A percentile compares a stretch with the other conserved stretches of the same genome.
These are phyloP conservation scores for Hypoxylon rickii DNA, from an alignment of 495 filamentous ascomycete genomes.

Conservation along the genomic window DNA sequence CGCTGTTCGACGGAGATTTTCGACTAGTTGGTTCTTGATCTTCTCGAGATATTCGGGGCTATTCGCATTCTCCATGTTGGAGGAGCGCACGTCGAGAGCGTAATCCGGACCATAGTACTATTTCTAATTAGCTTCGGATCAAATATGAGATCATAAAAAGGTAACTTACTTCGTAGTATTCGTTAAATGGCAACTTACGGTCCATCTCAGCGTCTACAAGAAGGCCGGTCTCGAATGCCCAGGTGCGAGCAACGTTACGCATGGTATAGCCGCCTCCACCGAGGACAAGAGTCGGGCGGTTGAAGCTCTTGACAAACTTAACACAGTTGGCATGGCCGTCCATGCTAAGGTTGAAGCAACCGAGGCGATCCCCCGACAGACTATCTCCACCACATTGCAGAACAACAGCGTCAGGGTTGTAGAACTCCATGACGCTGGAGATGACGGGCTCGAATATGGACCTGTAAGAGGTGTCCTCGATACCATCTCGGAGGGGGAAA, in stretches of 20 bases:
- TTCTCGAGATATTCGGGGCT: constrained; percentile 92
- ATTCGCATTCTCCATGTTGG: constrained; percentile 99
- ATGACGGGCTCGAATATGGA: constrained; percentile 96
- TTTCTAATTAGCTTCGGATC: constrained; percentile 41
- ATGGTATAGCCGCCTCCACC: constrained; percentile 98
- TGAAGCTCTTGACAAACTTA: constrained; percentile 90
- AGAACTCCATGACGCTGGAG: constrained; percentile 91
- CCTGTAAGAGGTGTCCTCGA: constrained; percentile 90
- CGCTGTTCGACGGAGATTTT: constrained; percentile 87
- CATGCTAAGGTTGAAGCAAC: constrained; percentile 99
- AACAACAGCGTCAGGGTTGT: constrained; percentile 91
- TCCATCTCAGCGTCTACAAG: constrained; percentile 82
- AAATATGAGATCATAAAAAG: constrained; percentile 4
- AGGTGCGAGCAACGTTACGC: constrained; percentile 96
- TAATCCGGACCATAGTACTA: constrained; percentile 98
- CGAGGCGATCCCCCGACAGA: constrained; percentile 89
- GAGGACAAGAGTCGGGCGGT: constrained; percentile 85
- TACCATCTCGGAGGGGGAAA: constrained; percentile 94
- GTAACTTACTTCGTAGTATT: constrained; percentile 88
- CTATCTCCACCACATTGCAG: constrained; percentile 97
- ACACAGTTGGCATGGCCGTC: constrained; percentile 97
- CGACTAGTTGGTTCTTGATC: constrained; percentile 88
- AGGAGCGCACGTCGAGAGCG: constrained; percentile 89
- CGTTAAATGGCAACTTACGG: constrained; percentile 88
- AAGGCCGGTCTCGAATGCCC: constrained; percentile 94